Evolutionary conservation across 2,329 filamentous ascomycete genomes (phyloP).

Genomic region (Fusarium subglutinans): DNA sequence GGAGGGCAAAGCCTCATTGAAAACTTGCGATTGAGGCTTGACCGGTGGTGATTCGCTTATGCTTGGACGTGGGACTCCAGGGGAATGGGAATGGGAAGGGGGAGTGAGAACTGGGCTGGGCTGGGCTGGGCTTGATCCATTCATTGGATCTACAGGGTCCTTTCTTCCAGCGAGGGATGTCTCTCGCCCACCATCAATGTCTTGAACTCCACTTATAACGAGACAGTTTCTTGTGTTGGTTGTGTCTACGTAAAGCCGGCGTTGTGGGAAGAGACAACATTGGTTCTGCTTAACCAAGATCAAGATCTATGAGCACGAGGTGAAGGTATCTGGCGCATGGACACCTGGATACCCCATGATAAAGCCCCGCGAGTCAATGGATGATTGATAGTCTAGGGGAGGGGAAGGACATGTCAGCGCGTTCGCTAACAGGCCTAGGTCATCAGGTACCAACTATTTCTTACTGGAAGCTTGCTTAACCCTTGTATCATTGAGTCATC

Average conservation of each 20-base stretch:
- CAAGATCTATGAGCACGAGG: constrained; percentile 20
- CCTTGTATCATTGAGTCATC: constrained; percentile 1
- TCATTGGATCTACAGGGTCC: constrained; percentile 41
- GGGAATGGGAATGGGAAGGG: constrained; percentile 33
- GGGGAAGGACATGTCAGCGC: background rate
- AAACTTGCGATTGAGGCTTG: constrained; percentile 27
- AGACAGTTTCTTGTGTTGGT: constrained; percentile 6
- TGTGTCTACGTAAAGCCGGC: background rate
- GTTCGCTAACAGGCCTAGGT: constrained; percentile 20
- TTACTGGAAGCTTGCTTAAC: background rate
- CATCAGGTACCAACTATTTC: constrained; percentile 9
- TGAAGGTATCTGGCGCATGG: constrained; percentile 11
- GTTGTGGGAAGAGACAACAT: background rate
- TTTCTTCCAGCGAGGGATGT: constrained; percentile 26
- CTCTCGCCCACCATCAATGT: constrained; percentile 24
- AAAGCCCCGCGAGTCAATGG: constrained; percentile 24
- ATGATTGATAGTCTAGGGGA: background rate
- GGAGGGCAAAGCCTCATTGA: constrained; percentile 4
- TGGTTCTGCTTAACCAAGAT: background rate
- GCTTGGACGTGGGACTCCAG: constrained; percentile 9
- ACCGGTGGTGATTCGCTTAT: constrained; percentile 23
- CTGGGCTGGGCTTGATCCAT: constrained; percentile 8
- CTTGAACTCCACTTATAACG: constrained; percentile 24
- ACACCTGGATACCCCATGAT: constrained; percentile 24
- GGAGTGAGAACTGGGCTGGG: background rate